phyloP scores from a whole-genome alignment of 2,329 filamentous ascomycete species.

The Byssochlamys sp. region DNA sequence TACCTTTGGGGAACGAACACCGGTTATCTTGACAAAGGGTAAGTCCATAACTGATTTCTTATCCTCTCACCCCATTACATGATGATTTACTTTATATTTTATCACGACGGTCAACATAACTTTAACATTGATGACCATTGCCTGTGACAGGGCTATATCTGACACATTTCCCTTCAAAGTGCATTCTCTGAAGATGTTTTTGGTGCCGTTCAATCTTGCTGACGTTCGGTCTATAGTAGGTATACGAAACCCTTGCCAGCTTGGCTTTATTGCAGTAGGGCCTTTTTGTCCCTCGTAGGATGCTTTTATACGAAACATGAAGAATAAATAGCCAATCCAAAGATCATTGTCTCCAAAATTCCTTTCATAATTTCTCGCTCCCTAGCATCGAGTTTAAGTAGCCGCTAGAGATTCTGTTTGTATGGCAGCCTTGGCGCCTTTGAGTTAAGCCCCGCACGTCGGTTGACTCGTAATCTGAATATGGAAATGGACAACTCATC shows the following conservation, averaged over 20 bases:
- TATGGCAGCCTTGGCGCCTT: not conserved
- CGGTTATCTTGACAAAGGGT: slow-evolving; percentile 4
- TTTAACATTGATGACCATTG: slow-evolving; percentile 64
- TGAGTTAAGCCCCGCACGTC: not conserved
- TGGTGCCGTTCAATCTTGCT: not conserved
- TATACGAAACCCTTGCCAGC: not conserved
- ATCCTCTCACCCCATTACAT: slow-evolving; percentile 34
- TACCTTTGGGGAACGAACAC: not conserved
- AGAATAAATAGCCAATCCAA: not conserved
- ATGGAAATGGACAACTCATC: not conserved
- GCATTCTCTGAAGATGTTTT: not conserved
- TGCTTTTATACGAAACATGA: not conserved
- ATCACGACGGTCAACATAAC: slow-evolving; percentile 87
- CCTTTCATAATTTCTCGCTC: not conserved
- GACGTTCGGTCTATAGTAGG: not conserved
- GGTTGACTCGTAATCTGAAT: not conserved
- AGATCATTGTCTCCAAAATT: not conserved
- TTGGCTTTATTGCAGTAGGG: too few relatives aligned
- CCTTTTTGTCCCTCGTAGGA: too few relatives aligned
- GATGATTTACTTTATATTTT: slow-evolving; percentile 57
- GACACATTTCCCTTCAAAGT: slow-evolving; percentile 9
- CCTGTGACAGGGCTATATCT: slow-evolving; percentile 61
- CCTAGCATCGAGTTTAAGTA: not conserved
- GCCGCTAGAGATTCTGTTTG: not conserved
- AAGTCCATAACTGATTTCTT: slow-evolving; percentile 6